Evolutionary conservation across 164 flowering plant genomes (phyloP).

Genomic region (Aristolochia fimbriata): DNA sequence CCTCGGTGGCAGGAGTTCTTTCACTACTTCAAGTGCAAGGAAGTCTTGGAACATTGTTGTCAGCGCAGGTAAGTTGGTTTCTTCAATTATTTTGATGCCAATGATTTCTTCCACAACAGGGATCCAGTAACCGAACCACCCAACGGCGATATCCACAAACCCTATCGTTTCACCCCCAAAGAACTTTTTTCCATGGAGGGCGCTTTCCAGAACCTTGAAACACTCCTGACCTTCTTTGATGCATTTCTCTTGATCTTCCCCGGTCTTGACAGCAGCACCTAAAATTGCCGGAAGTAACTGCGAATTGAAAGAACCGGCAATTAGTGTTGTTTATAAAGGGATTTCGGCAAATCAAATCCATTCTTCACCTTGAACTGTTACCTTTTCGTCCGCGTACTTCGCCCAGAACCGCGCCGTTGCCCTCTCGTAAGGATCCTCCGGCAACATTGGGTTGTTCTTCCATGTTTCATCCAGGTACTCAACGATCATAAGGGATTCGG

Average conservation of each 20-base stretch:
- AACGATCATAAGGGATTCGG: conserved; percentile 2
- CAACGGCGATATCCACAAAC: conserved; percentile 1
- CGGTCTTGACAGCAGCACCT: neutral
- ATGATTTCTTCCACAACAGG: conserved; percentile 1
- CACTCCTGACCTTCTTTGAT: conserved; percentile 13
- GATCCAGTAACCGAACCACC: neutral
- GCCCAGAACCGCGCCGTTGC: conserved; percentile 24
- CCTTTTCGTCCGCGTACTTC: neutral
- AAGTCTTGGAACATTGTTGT: neutral
- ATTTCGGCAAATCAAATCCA: too few species aligned
- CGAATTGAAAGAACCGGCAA: neutral
- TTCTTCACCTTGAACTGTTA: too few species aligned
- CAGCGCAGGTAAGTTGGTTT: neutral
- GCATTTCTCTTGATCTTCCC: conserved; percentile 21
- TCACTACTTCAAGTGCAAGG: conserved; percentile 3
- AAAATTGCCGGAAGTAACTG: neutral
- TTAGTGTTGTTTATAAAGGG: too few species aligned
- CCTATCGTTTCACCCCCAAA: conserved; percentile 6
- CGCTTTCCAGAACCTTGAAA: conserved; percentile 18
- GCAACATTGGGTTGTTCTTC: conserved; percentile 12
- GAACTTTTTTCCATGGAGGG: conserved; percentile 4
- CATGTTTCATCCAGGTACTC: conserved; percentile 7
- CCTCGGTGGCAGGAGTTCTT: conserved; percentile 3
- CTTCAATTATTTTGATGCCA: neutral
- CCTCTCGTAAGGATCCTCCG: conserved; percentile 11